Base-by-base conservation (phyloP, 768 basidiomycete genomes). In the Albatrellus ellisii region DNA sequence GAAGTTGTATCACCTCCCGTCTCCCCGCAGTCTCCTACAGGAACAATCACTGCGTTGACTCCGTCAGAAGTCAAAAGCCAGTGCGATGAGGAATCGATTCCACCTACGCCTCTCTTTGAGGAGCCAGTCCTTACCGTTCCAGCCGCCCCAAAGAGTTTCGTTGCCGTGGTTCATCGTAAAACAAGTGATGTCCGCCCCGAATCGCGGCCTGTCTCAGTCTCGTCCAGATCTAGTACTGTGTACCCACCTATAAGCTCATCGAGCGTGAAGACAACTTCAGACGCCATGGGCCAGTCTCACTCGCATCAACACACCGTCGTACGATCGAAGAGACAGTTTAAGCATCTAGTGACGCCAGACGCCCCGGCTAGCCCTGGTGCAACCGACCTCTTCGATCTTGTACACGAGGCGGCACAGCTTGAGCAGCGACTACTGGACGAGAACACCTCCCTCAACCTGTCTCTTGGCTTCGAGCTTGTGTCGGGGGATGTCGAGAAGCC, bases 401-500 rank as follows among this genome's bases (percentile, higher is more conserved):
- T 80, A 21, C 69, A 72, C 33, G 72, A 77, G 39, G 73, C 79
- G 6, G 72, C 77, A 24, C 50, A 72, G 41, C 54, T 81, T 36
- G 78, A 80, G 59, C 54, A 66, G 52, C 64, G 64, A 43, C 59
- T 82, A 29, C 65, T 64, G 32, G 62, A 62, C 22, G 75, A 75
- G 4, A 67, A 20, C 28, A 39, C 2, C 27, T 21, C 32, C 20
- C 36, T 42, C 36, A 69, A 69, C 6, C 35, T 26, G 12, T 36
- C 43, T 31, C n/a, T n/a, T n/a, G n/a, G n/a, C n/a, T n/a, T n/a
- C n/a, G n/a, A n/a, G n/a, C n/a, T n/a, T n/a, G 27, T 32, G 15
- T 12, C 25, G 6, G 34, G 41, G 3, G 42, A 34, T 28, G 39
- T 46, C 40, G 42, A 42, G 8, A 26, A 20, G 38, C 44, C 42